Percentiles rank a stretch among this genome's conserved stretches.
These are phyloP conservation scores for Rubroshorea leprosula DNA, from an alignment of 345 rosid genomes.

Conservation along the genomic window DNA sequence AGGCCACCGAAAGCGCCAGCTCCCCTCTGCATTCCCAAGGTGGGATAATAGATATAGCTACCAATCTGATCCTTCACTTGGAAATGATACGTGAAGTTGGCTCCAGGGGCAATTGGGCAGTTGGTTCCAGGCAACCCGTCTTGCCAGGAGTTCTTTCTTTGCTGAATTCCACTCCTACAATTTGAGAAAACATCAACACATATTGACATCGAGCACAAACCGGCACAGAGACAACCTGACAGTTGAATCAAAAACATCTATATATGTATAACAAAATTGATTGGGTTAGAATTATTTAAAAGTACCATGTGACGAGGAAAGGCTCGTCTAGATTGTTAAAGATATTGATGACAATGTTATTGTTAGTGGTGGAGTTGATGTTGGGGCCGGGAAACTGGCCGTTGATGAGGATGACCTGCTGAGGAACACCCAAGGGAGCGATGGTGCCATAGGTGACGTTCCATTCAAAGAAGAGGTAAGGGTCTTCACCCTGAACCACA, in stretches of 20 bases:
- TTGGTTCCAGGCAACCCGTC: slow-evolving; percentile 68
- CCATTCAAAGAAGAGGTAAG: slow-evolving; percentile 65
- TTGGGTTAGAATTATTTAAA: too few species aligned
- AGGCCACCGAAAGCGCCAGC: slow-evolving; percentile 73
- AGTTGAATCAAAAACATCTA: too few species aligned
- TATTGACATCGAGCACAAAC: slow-evolving; percentile 39
- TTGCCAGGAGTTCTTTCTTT: slow-evolving; percentile 82
- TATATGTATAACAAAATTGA: too few species aligned
- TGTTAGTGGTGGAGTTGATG: slow-evolving; percentile 73
- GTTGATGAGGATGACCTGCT: slow-evolving; percentile 72
- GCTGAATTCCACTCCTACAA: slow-evolving; percentile 68
- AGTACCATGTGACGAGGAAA: slow-evolving; percentile 61
- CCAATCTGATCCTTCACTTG: slow-evolving; percentile 94
- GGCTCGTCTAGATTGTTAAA: slow-evolving; percentile 82
- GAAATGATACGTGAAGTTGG: slow-evolving; percentile 71
- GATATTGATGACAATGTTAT: slow-evolving; percentile 65
- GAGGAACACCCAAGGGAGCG: slow-evolving; percentile 70
- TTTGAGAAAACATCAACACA: slow-evolving; percentile 66
- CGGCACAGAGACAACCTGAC: not conserved
- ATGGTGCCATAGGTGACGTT: slow-evolving; percentile 68
- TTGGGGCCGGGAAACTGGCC: slow-evolving; percentile 72
- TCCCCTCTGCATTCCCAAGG: slow-evolving; percentile 40
- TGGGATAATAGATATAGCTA: slow-evolving; percentile 60
- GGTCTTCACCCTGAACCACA: slow-evolving; percentile 55
- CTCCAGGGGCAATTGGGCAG: slow-evolving; percentile 67